Percentiles rank a stretch among this genome's conserved stretches.
Conservation (phyloP, 352 stramenopile genomes). For the Pilasporangium apinafurcum region DNA sequence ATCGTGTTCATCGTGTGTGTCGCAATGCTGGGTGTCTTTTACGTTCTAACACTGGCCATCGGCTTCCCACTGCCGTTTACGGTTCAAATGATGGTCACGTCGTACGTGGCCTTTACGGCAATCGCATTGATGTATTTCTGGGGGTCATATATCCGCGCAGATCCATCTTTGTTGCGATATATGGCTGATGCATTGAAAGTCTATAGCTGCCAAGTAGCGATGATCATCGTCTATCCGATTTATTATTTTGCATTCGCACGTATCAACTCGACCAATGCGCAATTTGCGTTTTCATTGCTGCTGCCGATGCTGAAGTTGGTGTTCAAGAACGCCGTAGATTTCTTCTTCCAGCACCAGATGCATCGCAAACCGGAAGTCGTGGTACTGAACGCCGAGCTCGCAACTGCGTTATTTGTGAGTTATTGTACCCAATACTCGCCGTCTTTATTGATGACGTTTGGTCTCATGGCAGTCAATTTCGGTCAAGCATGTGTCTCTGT, state of each 20-base stretch:
- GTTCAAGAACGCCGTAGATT: constrained; percentile 15
- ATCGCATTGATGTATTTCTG: constrained; percentile 3
- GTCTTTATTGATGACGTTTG: constrained; percentile 9
- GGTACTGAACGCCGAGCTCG: constrained; percentile 16
- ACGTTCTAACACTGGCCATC: constrained; percentile 4
- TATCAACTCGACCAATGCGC: neutral
- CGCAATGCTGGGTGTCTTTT: constrained; percentile 2
- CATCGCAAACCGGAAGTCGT: constrained; percentile 19
- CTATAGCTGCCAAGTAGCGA: constrained; percentile 3
- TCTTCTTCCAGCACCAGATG: constrained; percentile 11
- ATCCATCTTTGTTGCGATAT: neutral
- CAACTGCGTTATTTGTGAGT: constrained; percentile 15
- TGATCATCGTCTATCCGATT: constrained; percentile 15
- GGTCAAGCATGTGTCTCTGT: constrained; percentile 5
- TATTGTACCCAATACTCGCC: constrained; percentile 16
- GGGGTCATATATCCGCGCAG: neutral
- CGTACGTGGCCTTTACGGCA: neutral
- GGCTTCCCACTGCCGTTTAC: constrained; percentile 24
- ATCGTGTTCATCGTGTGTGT: constrained; percentile 7
- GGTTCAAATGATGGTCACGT: constrained; percentile 5
- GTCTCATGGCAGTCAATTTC: constrained; percentile 15
- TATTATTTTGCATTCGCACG: constrained; percentile 15
- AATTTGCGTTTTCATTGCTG: constrained; percentile 10
- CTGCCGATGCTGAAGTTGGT: constrained; percentile 11
- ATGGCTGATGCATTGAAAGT: neutral